Evolutionary conservation across 768 basidiomycete species (phyloP), one percentile per base, ranked within the genome.

Genomic region (Lentinula edodes): DNA sequence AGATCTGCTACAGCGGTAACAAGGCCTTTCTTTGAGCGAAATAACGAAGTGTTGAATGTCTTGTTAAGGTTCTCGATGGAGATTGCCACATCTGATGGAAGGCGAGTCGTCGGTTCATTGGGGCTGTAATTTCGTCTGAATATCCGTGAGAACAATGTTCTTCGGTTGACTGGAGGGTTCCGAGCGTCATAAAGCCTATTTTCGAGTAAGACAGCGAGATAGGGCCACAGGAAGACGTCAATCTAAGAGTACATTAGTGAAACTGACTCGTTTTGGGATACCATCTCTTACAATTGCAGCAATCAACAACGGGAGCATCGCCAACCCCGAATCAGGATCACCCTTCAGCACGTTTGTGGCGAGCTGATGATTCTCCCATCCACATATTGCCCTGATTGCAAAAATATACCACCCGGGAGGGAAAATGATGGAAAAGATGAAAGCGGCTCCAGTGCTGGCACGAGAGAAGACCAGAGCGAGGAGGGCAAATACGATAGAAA

Each of bases 371-470:
- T 80, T 81, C 72, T 93, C 90, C 66, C 80, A 91, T 12, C 87
- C 88, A 58, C 82, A 80, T 1, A 92, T 81, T 1, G 84, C 83
- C 50, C 87, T 81, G 8, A 85, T 82, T 6, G 83, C 84, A 66
- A 91, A 91, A 20, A 90, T 79, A 65, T 89, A 92, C 71, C 86
- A 91, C 10, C 83, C 81, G 1, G 91, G 89, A 0, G 91, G 91
- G 67, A 91, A 91, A 23, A 91, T 66, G 52, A 91, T 68, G 1
- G 87, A 82, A 67, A 89, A 88, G 28, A 91, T 71, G 63, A 85
- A 81, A 18, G 86, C 83, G 1, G 73, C 75, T 3, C 71, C 80
- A 1, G 78, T 80, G 0, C 71, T 66, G 1, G 78, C 77, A n/a
- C 51, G 50, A 6, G 48, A 71, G 58, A 87, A 75, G 0, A 88